Conservation (phyloP, 345 rosid species). For the Rhodamnia argentea region DNA sequence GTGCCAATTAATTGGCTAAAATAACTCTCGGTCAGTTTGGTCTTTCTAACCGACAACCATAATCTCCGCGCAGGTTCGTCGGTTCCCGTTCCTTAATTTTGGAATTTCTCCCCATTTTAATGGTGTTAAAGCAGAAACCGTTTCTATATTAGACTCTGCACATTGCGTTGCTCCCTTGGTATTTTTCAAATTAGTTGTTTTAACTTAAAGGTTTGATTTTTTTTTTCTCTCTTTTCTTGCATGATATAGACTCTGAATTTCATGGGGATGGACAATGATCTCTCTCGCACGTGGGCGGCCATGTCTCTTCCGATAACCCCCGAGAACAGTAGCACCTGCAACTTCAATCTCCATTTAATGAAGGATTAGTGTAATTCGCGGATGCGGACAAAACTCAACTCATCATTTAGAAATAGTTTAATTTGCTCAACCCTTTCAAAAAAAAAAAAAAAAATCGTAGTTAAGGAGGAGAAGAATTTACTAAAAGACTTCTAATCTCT, state of each 20-base stretch:
- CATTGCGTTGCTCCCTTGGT: background rate
- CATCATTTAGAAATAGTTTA: background rate
- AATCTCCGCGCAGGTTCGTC: background rate
- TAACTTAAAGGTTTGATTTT: background rate
- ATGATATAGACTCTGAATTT: constrained; percentile 7
- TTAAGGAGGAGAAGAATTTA: background rate
- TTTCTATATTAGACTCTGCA: background rate
- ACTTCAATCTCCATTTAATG: constrained; percentile 11
- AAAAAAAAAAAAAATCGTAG: background rate
- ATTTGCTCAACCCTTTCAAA: background rate
- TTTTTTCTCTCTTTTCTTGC: background rate
- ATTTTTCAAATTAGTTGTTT: background rate
- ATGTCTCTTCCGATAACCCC: background rate
- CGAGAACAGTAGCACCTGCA: constrained; percentile 41
- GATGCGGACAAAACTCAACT: background rate
- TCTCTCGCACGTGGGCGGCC: constrained; percentile 9
- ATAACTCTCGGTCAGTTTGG: background rate
- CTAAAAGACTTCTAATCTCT: background rate
- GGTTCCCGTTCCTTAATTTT: background rate
- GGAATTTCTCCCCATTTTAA: background rate
- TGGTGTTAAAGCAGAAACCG: background rate
- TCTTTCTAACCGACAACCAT: background rate
- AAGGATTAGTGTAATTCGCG: background rate
- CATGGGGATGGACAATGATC: constrained; percentile 3
- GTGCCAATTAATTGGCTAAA: background rate